phyloP scores from a whole-genome alignment of 2,329 filamentous ascomycete genomes.

The Cryphonectria radicalis region DNA sequence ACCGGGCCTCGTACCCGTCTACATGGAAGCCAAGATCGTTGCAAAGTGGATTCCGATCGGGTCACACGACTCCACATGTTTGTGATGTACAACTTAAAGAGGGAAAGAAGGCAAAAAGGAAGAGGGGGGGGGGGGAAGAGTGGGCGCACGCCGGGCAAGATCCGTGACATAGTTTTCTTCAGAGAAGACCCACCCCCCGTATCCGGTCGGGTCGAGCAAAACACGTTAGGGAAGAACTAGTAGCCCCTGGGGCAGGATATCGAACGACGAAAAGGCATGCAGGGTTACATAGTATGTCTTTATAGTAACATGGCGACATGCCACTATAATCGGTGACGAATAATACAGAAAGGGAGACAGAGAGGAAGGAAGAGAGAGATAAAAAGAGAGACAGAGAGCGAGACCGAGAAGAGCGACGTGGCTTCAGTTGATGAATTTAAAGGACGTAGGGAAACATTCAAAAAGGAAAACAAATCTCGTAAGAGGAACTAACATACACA shows the following conservation, averaged over 20 bases:
- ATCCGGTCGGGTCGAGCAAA: conserved; percentile 7
- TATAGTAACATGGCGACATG: background rate
- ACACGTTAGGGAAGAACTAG: background rate
- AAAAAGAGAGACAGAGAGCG: background rate
- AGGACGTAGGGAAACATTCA: background rate
- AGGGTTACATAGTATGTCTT: conserved; percentile 5
- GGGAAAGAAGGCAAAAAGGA: background rate
- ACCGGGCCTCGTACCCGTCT: background rate
- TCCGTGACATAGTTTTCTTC: background rate
- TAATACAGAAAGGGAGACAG: background rate
- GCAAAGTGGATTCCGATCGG: background rate
- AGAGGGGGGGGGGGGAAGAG: background rate
- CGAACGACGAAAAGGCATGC: background rate
- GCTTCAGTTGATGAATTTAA: background rate
- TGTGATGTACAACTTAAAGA: background rate
- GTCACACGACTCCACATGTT: background rate
- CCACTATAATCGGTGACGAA: background rate
- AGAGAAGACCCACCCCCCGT: background rate
- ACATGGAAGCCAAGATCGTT: background rate
- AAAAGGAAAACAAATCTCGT: background rate
- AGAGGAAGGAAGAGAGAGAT: background rate
- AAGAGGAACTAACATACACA: background rate
- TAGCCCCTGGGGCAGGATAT: background rate
- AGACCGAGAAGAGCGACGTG: background rate
- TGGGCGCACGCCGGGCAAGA: background rate